A percentile compares a stretch with the other conserved stretches of the same genome.
phyloP scores from a whole-genome alignment of 73 alveolate genomes.

The Tetrahymena thermophila region DNA sequence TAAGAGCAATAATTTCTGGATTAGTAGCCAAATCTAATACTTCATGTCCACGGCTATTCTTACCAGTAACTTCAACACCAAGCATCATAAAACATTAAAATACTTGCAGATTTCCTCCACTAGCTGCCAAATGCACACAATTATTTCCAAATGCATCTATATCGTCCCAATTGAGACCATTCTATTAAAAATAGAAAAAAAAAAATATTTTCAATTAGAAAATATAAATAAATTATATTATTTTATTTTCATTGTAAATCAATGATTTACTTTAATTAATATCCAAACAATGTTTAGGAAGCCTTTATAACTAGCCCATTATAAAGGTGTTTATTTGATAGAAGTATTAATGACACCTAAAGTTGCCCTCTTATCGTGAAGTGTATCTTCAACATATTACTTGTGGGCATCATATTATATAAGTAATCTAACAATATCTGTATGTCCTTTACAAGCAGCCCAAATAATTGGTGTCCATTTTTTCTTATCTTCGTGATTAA shows the following conservation, averaged over 20 bases:
- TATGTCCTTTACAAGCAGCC: constrained; percentile 44
- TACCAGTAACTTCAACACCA: constrained; percentile 30
- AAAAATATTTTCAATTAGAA: neutral
- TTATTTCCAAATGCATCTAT: constrained; percentile 41
- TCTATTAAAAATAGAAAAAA: neutral
- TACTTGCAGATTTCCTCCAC: constrained; percentile 29
- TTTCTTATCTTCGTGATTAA: constrained; percentile 24
- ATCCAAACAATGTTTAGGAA: constrained; percentile 30
- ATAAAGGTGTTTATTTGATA: constrained; percentile 16
- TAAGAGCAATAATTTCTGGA: neutral
- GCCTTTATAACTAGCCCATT: constrained; percentile 47
- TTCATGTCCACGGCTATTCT: constrained; percentile 43
- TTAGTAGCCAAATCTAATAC: constrained; percentile 38
- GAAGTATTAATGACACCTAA: constrained; percentile 19
- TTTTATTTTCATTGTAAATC: neutral
- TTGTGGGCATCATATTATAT: constrained; percentile 9
- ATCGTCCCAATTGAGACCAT: constrained; percentile 44
- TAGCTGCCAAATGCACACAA: constrained; percentile 43
- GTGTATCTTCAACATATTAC: neutral
- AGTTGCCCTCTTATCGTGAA: constrained; percentile 12
- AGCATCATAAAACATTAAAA: constrained; percentile 8
- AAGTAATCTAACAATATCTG: constrained; percentile 26
- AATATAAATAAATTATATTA: neutral
- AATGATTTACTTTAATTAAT: neutral
- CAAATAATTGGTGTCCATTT: constrained; percentile 42